Evolutionary conservation across 495 filamentous ascomycete genomes (phyloP), one percentile per base, ranked within the genome.

Genomic region (Penicillium malachiteum): DNA sequence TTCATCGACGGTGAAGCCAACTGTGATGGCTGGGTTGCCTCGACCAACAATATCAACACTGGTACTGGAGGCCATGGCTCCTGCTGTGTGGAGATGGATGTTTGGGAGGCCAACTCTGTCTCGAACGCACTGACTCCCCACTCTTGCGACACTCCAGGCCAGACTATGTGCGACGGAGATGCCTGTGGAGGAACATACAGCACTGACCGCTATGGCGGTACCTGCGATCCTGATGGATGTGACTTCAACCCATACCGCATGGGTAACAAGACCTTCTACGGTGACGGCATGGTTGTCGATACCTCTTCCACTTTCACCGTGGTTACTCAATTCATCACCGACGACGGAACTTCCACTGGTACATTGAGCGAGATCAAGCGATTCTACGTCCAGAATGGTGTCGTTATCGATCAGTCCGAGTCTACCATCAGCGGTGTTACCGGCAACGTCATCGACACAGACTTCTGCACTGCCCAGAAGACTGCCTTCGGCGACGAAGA

Each of bases 141-240:
- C 68, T 75, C 85, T 8, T 90, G 87, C 75, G 76, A 71, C 58
- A 75, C 67, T 59, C 71, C 81, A 39, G 73, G 69, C 32, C 80
- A 83, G 60, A 79, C 77, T 52, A 71, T 80, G 58, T 90, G 88
- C 73, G 67, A 71, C 26, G 84, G 81, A 18, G 69, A 71, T 40
- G 63, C 72, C 21, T 88, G 86, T 56, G 83, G 80, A 42, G 78
- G 78, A 40, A 73, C 74, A 12, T 76, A 78, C 60, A 69, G 59
- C 40, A n/a, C 37, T 12, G 60, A 67, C 52, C 73, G 75, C 52
- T 81, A 81, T 56, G 69, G 48, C 38, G 81, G 79, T 47, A 78
- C 82, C 51, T 92, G 88, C 66, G 89, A 92, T 65, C 83, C 88
- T 57, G 85, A 85, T 65, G 87, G 87, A 52, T 92, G 88, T 70